Evolutionary conservation across 1,284 basidiomycete genomes (phyloP).

Genomic region (Leccinum pachyderme): DNA sequence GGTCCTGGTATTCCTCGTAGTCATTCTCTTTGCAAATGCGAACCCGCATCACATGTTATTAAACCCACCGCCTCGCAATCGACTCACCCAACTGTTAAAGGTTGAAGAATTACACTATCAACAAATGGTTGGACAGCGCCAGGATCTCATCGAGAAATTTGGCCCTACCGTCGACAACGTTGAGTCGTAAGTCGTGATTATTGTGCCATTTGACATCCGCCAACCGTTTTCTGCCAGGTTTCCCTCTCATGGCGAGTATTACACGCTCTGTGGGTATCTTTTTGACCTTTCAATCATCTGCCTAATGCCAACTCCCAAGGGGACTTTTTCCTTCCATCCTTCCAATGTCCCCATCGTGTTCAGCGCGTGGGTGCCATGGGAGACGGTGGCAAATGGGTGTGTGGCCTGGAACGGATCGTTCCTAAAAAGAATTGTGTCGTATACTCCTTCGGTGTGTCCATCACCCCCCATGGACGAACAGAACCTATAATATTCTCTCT

Average conservation of each 20-base stretch:
- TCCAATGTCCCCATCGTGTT: conserved; percentile 44
- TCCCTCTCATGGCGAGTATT: conserved; percentile 34
- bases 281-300: background rate
- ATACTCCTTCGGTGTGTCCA: conserved; percentile 44
- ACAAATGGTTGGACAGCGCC: conserved; percentile 18
- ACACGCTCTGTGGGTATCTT: conserved; percentile 34
- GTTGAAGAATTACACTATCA: conserved; percentile 25
- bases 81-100: conserved; percentile 12
- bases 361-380: conserved; percentile 47
- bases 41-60: conserved; percentile 5
- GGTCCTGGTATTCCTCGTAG: conserved; percentile 25
- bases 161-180: conserved; percentile 33
- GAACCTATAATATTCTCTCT: background rate
- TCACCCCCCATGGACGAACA: background rate
- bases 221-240: conserved; percentile 17
- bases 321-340: conserved; percentile 52
- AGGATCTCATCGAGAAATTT: conserved; percentile 31
- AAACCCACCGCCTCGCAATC: background rate
- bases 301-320: conserved; percentile 29
- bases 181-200: conserved; percentile 20
- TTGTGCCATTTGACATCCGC: background rate
- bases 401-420: conserved; percentile 45
- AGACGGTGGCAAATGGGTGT: conserved; percentile 55
- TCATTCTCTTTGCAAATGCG: conserved; percentile 30
- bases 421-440: conserved; percentile 45